Conservation (phyloP, 1,139 yeast species). For the Debaryomycetaceae sp. region DNA sequence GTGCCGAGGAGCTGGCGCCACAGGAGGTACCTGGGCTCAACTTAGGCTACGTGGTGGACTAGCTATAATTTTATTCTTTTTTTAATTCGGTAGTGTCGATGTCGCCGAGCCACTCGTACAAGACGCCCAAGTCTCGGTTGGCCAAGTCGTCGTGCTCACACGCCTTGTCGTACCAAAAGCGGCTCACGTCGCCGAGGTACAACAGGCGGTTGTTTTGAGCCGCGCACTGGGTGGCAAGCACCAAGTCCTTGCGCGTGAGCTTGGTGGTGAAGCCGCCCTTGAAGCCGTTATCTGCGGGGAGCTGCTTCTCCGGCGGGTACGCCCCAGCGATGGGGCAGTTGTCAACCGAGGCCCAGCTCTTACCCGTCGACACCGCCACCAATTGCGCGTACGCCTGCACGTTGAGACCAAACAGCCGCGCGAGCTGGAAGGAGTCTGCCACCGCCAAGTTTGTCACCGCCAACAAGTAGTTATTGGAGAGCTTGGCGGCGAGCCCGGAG, state of each 20-base stretch:
- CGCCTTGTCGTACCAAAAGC: constrained; percentile 43
- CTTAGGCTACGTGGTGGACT: constrained; percentile 17
- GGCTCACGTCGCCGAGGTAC: constrained; percentile 39
- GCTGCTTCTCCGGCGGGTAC: constrained; percentile 33
- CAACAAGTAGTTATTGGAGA: constrained; percentile 54
- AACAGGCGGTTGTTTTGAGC: constrained; percentile 29
- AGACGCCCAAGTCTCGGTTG: constrained; percentile 41
- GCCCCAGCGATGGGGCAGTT: constrained; percentile 58
- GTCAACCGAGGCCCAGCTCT: constrained; percentile 58
- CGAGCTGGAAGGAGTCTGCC: constrained; percentile 57
- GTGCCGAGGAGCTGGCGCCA: constrained; percentile 1
- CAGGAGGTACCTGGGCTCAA: constrained; percentile 17
- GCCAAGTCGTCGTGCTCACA: constrained; percentile 42
- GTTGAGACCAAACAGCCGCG: constrained; percentile 50
- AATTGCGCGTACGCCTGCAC: constrained; percentile 46
- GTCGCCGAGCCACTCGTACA: constrained; percentile 43
- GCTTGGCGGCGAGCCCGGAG: constrained; percentile 55
- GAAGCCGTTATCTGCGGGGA: constrained; percentile 48
- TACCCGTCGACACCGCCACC: constrained; percentile 56
- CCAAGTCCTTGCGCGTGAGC: constrained; percentile 54
- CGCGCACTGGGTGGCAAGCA: constrained; percentile 51
- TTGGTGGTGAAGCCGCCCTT: constrained; percentile 53
- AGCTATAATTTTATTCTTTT: constrained; percentile 1
- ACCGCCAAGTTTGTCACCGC: constrained; percentile 59
- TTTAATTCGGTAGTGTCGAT: constrained; percentile 12